These are phyloP conservation scores for Lycium barbarum DNA, from an alignment of 257 asterid species.

Conservation along the genomic window DNA sequence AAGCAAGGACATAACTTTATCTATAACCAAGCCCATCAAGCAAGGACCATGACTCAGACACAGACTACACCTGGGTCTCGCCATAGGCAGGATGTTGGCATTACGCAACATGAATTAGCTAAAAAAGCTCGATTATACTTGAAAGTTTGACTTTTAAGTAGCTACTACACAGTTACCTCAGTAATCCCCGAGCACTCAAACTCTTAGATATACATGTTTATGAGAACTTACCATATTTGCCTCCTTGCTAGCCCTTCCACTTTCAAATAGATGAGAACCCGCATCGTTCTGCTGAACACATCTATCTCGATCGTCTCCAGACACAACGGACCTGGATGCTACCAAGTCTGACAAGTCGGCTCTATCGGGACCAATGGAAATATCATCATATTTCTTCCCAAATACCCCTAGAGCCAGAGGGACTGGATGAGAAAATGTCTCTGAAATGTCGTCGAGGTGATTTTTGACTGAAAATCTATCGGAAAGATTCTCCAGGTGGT, in stretches of 20 bases:
- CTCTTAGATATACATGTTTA: neutral
- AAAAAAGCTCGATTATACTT: neutral
- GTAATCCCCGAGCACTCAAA: neutral
- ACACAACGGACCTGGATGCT: slow-evolving; percentile 52
- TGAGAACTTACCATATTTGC: slow-evolving; percentile 51
- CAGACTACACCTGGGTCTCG: no score
- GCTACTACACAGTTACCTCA: neutral
- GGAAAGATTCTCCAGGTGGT: slow-evolving; percentile 41
- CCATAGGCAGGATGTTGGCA: no score
- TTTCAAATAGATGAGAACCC: slow-evolving; percentile 49
- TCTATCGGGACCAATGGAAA: slow-evolving; percentile 39
- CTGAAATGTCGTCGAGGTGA: slow-evolving; percentile 39
- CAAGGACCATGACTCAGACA: no score
- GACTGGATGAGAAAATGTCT: slow-evolving; percentile 60
- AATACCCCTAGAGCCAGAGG: slow-evolving; percentile 62
- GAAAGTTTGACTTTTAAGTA: neutral
- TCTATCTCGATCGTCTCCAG: slow-evolving; percentile 48
- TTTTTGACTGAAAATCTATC: slow-evolving; percentile 46
- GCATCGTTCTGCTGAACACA: slow-evolving; percentile 41
- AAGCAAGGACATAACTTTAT: no score
- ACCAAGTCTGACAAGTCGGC: slow-evolving; percentile 43
- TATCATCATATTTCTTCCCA: slow-evolving; percentile 49
- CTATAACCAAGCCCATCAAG: no score
- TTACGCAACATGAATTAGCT: neutral
- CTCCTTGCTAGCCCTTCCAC: slow-evolving; percentile 54